Conservation (phyloP, 371 early-diverging fungal genomes). For the Umbelopsis sp. region DNA sequence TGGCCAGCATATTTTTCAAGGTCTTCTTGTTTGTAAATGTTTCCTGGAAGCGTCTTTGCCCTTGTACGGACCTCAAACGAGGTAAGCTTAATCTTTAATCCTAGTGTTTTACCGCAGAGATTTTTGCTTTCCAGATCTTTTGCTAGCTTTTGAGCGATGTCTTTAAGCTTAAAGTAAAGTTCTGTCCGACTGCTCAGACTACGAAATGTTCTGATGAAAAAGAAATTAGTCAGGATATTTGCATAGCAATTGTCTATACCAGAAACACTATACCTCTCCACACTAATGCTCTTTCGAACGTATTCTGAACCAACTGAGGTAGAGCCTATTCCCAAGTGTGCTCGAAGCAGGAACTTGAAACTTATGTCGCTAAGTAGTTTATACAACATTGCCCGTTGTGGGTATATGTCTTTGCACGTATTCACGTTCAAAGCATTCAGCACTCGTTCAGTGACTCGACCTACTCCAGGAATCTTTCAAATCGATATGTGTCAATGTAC, state of each 20-base stretch:
- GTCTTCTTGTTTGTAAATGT: constrained; percentile 37
- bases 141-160: constrained; percentile 36
- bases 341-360: constrained; percentile 41
- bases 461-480: constrained; percentile 43
- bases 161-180: constrained; percentile 40
- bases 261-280: constrained; percentile 35
- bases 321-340: constrained; percentile 42
- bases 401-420: constrained; percentile 44
- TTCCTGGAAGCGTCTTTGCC: constrained; percentile 41
- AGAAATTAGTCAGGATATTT: background rate
- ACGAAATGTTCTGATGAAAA: constrained; percentile 36
- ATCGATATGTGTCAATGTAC: background rate
- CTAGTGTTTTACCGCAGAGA: constrained; percentile 46
- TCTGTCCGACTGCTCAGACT: constrained; percentile 32
- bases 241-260: background rate
- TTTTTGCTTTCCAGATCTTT: constrained; percentile 32
- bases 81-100: constrained; percentile 45
- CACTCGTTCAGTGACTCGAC: constrained; percentile 52
- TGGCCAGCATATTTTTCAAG: constrained; percentile 42
- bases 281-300: constrained; percentile 45
- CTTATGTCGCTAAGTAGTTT: constrained; percentile 45
- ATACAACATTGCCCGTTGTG: constrained; percentile 42
- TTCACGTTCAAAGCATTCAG: constrained; percentile 40
- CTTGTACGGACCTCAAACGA: constrained; percentile 43
- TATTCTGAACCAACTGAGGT: constrained; percentile 31